Conservation (phyloP, 1,139 yeast genomes). For the Taphrina pruni region DNA sequence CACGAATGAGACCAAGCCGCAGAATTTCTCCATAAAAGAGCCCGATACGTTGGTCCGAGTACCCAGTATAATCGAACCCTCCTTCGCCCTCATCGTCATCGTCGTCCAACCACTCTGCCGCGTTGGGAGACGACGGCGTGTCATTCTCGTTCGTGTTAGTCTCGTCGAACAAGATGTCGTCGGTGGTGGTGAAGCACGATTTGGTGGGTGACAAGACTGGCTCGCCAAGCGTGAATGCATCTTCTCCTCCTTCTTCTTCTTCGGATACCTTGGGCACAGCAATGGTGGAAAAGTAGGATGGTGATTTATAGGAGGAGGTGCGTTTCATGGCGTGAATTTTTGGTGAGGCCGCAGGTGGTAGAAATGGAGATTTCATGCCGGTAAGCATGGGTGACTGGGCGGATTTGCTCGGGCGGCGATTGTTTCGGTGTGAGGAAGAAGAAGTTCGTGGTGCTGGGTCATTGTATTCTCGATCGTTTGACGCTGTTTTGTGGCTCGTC, state of each 20-base stretch:
- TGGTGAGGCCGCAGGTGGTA: constrained; percentile 22
- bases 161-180: constrained; percentile 6
- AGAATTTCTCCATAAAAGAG: constrained; percentile 77
- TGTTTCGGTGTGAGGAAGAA: too few species aligned
- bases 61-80: constrained; percentile 77
- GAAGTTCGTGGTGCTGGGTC: too few species aligned
- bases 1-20: constrained; percentile 61
- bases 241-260: constrained; percentile 36
- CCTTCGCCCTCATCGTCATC: constrained; percentile 57
- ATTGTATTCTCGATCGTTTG: too few species aligned
- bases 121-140: neutral
- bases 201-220: constrained; percentile 7
- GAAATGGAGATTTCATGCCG: constrained; percentile 37
- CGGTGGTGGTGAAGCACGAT: neutral
- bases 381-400: constrained; percentile 22
- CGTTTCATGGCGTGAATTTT: constrained; percentile 16
- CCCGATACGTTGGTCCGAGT: constrained; percentile 75
- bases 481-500: too few species aligned
- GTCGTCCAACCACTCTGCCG: constrained; percentile 48
- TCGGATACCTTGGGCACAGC: constrained; percentile 29
- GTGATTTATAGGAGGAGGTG: constrained; percentile 14
- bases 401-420: neutral
- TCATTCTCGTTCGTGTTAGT: neutral
- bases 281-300: constrained; percentile 40
- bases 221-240: constrained; percentile 44